These are phyloP conservation scores for Amaranthus cruentus DNA, from an alignment of 148 eudicot species.

Conservation along the genomic window DNA sequence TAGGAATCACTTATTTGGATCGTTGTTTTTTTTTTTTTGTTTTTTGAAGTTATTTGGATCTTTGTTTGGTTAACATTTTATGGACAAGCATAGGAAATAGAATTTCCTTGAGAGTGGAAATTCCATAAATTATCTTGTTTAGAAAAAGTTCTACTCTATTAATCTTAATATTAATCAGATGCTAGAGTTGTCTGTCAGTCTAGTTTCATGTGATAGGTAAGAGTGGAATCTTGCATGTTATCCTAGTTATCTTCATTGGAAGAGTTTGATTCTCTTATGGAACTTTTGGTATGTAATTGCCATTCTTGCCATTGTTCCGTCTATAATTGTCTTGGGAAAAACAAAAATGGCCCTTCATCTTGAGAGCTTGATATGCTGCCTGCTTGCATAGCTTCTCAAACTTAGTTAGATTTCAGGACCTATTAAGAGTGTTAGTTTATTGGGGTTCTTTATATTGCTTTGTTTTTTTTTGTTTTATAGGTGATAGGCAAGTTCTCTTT, in stretches of 20 bases:
- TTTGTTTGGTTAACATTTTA: too few species aligned
- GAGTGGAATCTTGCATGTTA: neutral
- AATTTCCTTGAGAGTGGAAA: too few species aligned
- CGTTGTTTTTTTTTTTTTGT: too few species aligned
- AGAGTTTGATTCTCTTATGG: neutral
- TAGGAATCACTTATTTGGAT: too few species aligned
- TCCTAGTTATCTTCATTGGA: neutral
- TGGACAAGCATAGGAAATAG: too few species aligned
- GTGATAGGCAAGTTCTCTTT: conserved; percentile 72
- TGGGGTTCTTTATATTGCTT: neutral
- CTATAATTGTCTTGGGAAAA: too few species aligned
- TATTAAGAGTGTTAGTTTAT: neutral
- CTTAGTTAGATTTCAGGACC: neutral
- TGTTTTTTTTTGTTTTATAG: conserved; percentile 31
- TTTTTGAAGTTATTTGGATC: too few species aligned
- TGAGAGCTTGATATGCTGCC: neutral
- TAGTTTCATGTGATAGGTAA: neutral
- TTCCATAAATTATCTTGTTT: too few species aligned
- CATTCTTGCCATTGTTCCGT: neutral
- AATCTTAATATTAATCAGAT: neutral
- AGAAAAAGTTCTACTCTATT: too few species aligned
- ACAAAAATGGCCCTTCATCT: neutral
- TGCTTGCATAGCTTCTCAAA: neutral
- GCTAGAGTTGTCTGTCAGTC: neutral
- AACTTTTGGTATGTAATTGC: neutral